Evolutionary conservation across 225 moss, liverwort and hornwort genomes (phyloP).

Genomic region (Physcomitrellopsis africana): DNA sequence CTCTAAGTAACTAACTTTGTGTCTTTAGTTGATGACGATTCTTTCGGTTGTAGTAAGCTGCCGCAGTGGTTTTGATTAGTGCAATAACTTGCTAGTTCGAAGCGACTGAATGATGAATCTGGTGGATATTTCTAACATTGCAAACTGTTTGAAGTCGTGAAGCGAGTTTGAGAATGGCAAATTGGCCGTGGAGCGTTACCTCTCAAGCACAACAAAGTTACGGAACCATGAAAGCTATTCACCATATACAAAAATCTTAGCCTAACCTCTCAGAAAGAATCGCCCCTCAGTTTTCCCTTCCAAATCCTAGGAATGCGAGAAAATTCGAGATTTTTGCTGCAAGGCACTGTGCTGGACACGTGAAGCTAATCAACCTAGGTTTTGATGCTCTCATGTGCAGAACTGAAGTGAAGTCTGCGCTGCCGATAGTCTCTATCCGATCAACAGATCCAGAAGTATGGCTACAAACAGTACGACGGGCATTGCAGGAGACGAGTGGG

Average conservation of each 20-base stretch:
- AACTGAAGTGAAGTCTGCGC: not conserved
- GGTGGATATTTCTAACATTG: not conserved
- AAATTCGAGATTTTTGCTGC: no score
- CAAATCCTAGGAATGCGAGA: no score
- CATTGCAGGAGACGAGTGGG: constrained; percentile 36
- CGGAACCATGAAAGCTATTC: not conserved
- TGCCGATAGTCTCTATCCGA: constrained; percentile 33
- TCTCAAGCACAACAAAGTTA: not conserved
- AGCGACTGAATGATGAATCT: not conserved
- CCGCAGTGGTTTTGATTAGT: not conserved
- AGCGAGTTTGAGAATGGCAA: constrained; percentile 21
- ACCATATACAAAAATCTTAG: not conserved
- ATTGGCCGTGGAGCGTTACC: constrained; percentile 2
- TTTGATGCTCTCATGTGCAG: constrained; percentile 16
- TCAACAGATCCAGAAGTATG: constrained; percentile 30
- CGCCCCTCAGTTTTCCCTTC: no score
- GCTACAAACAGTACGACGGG: constrained; percentile 32
- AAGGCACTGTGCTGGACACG: no score
- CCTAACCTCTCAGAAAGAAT: no score
- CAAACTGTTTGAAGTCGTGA: not conserved
- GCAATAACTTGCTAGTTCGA: no score
- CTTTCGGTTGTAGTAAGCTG: no score
- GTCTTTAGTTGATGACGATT: no score
- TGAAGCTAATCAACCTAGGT: not conserved
- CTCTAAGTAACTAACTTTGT: no score